Percentiles rank a stretch among this genome's conserved stretches.
phyloP scores from a whole-genome alignment of 352 stramenopile species.

The Phytophthora tentaculata region DNA sequence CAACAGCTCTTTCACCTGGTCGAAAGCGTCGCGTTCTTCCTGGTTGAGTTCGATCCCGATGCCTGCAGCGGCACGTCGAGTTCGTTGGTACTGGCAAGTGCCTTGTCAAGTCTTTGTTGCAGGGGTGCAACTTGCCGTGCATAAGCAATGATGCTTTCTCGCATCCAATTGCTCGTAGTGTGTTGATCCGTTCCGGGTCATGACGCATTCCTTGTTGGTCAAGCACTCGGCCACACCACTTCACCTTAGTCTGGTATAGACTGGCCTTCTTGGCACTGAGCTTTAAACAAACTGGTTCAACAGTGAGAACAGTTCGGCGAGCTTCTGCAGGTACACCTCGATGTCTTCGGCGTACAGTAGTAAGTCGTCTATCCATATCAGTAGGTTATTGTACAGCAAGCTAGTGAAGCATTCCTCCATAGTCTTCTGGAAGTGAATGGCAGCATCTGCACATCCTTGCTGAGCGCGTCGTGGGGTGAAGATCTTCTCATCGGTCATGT shows the following conservation, averaged over 20 bases:
- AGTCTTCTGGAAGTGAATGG: slow-evolving; percentile 14
- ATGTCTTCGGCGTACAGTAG: slow-evolving; percentile 25
- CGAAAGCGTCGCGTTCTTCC: too few species aligned
- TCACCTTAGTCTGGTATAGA: not conserved
- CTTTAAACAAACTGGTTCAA: slow-evolving; percentile 19
- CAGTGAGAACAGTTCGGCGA: slow-evolving; percentile 14
- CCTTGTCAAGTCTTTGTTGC: not conserved
- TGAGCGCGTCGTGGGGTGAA: slow-evolving; percentile 22
- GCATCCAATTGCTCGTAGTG: not conserved
- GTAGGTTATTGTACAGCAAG: slow-evolving; percentile 19
- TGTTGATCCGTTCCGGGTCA: too few species aligned
- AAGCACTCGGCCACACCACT: slow-evolving; percentile 1
- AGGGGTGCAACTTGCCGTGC: not conserved
- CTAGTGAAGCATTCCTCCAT: slow-evolving; percentile 17
- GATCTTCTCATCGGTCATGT: slow-evolving; percentile 29
- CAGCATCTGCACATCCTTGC: slow-evolving; percentile 1
- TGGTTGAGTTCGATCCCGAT: too few species aligned
- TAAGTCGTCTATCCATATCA: not conserved
- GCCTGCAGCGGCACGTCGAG: too few species aligned
- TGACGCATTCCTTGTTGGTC: not conserved
- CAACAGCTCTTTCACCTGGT: too few species aligned
- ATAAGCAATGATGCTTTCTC: not conserved
- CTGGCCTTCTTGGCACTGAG: not conserved
- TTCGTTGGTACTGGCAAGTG: not conserved
- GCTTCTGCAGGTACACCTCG: too few species aligned